These are phyloP conservation scores for Phlebopus sp. DNA, from an alignment of 1,284 basidiomycete species.

Conservation along the genomic window DNA sequence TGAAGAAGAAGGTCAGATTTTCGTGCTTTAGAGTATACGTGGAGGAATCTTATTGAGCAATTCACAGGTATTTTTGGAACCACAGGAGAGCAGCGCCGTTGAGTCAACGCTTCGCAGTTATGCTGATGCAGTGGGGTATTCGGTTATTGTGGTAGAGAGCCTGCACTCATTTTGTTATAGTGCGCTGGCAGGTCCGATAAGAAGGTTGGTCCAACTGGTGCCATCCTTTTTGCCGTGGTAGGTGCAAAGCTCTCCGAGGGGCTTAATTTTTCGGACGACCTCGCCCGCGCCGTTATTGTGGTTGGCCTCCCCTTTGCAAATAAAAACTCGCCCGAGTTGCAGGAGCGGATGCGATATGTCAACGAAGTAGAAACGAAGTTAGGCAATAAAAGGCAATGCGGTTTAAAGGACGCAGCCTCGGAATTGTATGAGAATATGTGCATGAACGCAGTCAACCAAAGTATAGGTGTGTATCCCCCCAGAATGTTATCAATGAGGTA, in stretches of 20 bases:
- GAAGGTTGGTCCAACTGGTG: slow-evolving; percentile 70
- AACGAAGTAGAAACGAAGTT: slow-evolving; percentile 50
- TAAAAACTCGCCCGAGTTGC: slow-evolving; percentile 84
- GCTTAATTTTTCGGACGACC: slow-evolving; percentile 90
- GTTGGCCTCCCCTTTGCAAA: slow-evolving; percentile 95
- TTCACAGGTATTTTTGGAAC: slow-evolving; percentile 83
- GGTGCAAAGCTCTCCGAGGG: slow-evolving; percentile 97
- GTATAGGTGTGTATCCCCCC: slow-evolving; percentile 68
- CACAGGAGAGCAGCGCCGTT: slow-evolving; percentile 73
- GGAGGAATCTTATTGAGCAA: not conserved
- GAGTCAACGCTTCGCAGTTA: slow-evolving; percentile 81
- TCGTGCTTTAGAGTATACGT: not conserved
- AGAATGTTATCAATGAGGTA: not conserved
- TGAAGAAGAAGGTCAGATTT: slow-evolving; percentile 65
- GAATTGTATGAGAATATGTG: slow-evolving; percentile 92
- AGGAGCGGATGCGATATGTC: slow-evolving; percentile 89
- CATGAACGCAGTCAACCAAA: slow-evolving; percentile 97
- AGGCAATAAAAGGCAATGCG: slow-evolving; percentile 32
- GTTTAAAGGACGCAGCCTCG: slow-evolving; percentile 70
- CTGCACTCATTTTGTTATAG: slow-evolving; percentile 11
- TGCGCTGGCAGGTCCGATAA: slow-evolving; percentile 23
- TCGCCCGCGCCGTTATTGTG: slow-evolving; percentile 87
- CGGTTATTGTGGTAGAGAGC: slow-evolving; percentile 22
- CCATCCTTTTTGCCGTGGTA: slow-evolving; percentile 87
- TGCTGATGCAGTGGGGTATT: slow-evolving; percentile 51